Conservation (phyloP, 768 basidiomycete genomes). For the Boletus rufocinnamomeus region DNA sequence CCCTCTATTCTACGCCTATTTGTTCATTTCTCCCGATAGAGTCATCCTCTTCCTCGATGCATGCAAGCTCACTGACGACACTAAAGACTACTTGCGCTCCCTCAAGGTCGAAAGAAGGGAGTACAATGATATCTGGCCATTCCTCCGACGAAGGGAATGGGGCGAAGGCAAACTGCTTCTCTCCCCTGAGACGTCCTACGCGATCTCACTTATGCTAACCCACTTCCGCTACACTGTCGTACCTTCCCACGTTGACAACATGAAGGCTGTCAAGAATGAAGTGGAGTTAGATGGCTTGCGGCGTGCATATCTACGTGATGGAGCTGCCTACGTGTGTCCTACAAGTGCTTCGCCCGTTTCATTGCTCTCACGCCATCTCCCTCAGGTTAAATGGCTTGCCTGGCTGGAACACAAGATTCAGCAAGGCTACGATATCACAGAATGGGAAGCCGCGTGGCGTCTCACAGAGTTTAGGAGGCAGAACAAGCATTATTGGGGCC, state of each 20-base stretch:
- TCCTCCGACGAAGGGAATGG: slow-evolving; percentile 73
- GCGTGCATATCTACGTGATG: slow-evolving; percentile 87
- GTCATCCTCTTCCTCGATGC: slow-evolving; percentile 77
- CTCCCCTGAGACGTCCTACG: slow-evolving; percentile 73
- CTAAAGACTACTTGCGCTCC: slow-evolving; percentile 56
- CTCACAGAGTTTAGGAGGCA: slow-evolving; percentile 74
- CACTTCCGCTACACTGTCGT: slow-evolving; percentile 76
- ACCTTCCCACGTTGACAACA: slow-evolving; percentile 68
- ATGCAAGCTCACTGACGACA: slow-evolving; percentile 60
- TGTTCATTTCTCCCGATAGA: slow-evolving; percentile 66
- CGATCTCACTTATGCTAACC: slow-evolving; percentile 83
- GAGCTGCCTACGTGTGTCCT: slow-evolving; percentile 72
- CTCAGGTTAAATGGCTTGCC: slow-evolving; percentile 76
- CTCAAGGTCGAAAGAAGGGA: slow-evolving; percentile 59
- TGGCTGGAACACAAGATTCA: slow-evolving; percentile 85
- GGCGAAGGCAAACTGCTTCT: slow-evolving; percentile 81
- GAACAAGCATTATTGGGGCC: slow-evolving; percentile 75
- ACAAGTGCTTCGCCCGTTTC: slow-evolving; percentile 10
- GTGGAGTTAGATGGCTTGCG: slow-evolving; percentile 82
- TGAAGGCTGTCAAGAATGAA: slow-evolving; percentile 88
- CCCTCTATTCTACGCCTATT: slow-evolving; percentile 88
- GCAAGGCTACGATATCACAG: slow-evolving; percentile 80
- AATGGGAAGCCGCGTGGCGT: slow-evolving; percentile 89
- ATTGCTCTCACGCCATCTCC: slow-evolving; percentile 14
- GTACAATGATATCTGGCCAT: slow-evolving; percentile 81